These are phyloP conservation scores for Globisporangium alternatum DNA, from an alignment of 352 stramenopile genomes.

Conservation along the genomic window DNA sequence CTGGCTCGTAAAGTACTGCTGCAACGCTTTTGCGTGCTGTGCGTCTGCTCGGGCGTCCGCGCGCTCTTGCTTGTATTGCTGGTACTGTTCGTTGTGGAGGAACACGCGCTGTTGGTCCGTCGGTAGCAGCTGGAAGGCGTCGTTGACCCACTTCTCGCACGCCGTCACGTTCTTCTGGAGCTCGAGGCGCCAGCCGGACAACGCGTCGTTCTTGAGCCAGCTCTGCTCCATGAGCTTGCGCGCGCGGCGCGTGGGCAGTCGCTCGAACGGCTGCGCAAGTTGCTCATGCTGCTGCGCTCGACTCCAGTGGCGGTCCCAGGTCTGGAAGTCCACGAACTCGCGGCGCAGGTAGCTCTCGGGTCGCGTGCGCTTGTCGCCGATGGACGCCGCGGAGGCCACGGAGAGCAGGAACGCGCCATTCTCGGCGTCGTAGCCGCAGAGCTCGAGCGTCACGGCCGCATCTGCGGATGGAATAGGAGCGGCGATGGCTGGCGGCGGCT, in stretches of 20 bases:
- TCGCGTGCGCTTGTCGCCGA: slow-evolving; percentile 10
- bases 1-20: slow-evolving; percentile 71
- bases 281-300: slow-evolving; percentile 3
- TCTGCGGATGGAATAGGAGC: not conserved
- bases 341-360: slow-evolving; percentile 21
- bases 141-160: slow-evolving; percentile 59
- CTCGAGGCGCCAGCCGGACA: slow-evolving; percentile 50
- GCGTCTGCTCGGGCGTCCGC: slow-evolving; percentile 19
- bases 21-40: slow-evolving; percentile 49
- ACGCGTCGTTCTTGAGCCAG: slow-evolving; percentile 43
- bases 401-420: slow-evolving; percentile 33
- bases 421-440: slow-evolving; percentile 35
- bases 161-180: slow-evolving; percentile 55
- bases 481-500: not conserved
- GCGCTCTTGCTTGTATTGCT: slow-evolving; percentile 24
- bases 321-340: slow-evolving; percentile 41
- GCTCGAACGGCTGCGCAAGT: slow-evolving; percentile 25
- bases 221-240: slow-evolving; percentile 49
- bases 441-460: slow-evolving; percentile 19
- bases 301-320: slow-evolving; percentile 36
- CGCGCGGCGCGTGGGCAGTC: slow-evolving; percentile 52
- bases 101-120: slow-evolving; percentile 33
- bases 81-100: slow-evolving; percentile 50
- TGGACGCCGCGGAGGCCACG: not conserved
- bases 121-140: slow-evolving; percentile 29